Base-by-base conservation (phyloP, 306 rosid species). In the Casuarina equisetifolia region DNA sequence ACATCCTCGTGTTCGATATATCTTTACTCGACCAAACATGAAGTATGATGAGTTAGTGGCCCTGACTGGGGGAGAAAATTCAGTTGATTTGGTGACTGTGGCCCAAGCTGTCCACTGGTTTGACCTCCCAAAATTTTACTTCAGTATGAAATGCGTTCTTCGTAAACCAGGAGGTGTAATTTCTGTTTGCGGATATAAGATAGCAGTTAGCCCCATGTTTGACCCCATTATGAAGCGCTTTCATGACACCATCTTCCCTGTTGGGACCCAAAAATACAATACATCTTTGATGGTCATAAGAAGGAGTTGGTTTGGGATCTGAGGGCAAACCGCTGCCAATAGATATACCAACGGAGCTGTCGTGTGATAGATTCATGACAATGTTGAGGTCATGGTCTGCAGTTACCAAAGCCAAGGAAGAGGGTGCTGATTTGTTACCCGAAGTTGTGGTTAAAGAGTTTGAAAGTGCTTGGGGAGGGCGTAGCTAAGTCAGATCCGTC, bases 61-160 rank as follows among this genome's bases (percentile, higher is more conserved):
- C 49, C 7, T 75, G 35, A 38, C 82, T 32, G 88, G 84, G 7
- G 82, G 74, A 0, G 86, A 85, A 63, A 76, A 85, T 45, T 36
- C 82, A 10, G 76, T 85, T 5, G 83, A 81, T 69, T 73, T 84
- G 51, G 39, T 80, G 6, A 69, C 70, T 5, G 80, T 81, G 15
- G 83, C 86, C 25, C 54, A 57, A 49, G 84, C 84, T 9, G 84
- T 84, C 11, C 87, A 80, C 25, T 84, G 84, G 87, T 84, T 84
- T 50, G 87, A 84, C 42, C 82, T 80, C 50, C 79, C 82, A 3
- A 45, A 48, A 38, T 76, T 80, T 66, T 84, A 84, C 79, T 39
- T 79, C 19, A 73, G 72, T 3, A 79, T 52, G 9, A 35, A 67
- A 2, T 79, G 74, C 46, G 76, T 80, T 58, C 42, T 80, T 64